These are phyloP conservation scores for Aspergillus sp. DNA, from an alignment of 2,329 filamentous ascomycete genomes.

Conservation along the genomic window DNA sequence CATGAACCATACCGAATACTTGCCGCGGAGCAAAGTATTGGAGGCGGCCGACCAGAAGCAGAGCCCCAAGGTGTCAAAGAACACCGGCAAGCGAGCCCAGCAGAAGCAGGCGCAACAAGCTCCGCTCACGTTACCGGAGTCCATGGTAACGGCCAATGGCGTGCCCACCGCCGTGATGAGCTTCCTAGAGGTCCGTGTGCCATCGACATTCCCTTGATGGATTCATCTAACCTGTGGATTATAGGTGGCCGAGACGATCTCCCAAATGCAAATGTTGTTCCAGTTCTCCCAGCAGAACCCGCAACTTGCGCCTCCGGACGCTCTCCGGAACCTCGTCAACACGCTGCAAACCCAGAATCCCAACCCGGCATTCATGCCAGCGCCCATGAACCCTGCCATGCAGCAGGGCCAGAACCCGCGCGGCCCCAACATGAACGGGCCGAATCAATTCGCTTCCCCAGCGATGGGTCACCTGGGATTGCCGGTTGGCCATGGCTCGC, in stretches of 20 bases:
- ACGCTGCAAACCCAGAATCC: conserved; percentile 42
- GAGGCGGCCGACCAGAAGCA: conserved; percentile 56
- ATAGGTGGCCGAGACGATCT: conserved; percentile 65
- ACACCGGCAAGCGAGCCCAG: conserved; percentile 50
- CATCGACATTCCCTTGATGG: neutral
- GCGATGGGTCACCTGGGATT: conserved; percentile 55
- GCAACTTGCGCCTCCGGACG: conserved; percentile 53
- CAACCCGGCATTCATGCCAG: conserved; percentile 26
- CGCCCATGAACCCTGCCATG: conserved; percentile 35
- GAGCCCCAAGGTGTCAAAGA: conserved; percentile 60
- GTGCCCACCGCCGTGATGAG: conserved; percentile 57
- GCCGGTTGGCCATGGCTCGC: conserved; percentile 48
- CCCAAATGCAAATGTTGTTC: conserved; percentile 62
- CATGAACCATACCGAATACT: conserved; percentile 74
- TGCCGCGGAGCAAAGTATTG: conserved; percentile 62
- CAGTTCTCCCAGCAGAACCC: conserved; percentile 55
- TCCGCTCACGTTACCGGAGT: conserved; percentile 44
- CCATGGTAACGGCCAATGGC: conserved; percentile 50
- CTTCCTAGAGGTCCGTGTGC: conserved; percentile 59
- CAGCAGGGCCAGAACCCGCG: conserved; percentile 39
- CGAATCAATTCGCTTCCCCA: conserved; percentile 58
- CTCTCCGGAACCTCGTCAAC: conserved; percentile 54
- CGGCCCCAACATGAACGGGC: conserved; percentile 40
- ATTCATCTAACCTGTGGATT: neutral
- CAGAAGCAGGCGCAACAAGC: conserved; percentile 47